phyloP scores from a whole-genome alignment of 306 rosid genomes.

The Albizia julibrissin region DNA sequence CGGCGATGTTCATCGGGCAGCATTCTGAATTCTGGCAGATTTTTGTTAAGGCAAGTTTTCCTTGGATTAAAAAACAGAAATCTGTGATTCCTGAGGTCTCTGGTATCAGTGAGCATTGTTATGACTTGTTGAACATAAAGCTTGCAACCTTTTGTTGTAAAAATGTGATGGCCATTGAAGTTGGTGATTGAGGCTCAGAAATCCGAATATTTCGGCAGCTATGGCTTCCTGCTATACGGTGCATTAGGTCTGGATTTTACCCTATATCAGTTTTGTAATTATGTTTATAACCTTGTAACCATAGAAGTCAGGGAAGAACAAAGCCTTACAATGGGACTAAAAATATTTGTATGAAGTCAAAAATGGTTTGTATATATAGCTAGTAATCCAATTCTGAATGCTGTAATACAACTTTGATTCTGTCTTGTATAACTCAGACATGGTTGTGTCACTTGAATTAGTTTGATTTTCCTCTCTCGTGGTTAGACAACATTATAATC shows the following conservation, averaged over 20 bases:
- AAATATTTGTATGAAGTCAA: slow-evolving; percentile 33
- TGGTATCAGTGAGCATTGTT: slow-evolving; percentile 3
- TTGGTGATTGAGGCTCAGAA: slow-evolving; percentile 17
- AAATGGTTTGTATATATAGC: slow-evolving; percentile 24
- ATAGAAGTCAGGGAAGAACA: neutral
- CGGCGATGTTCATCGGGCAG: slow-evolving; percentile 76
- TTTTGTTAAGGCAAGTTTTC: slow-evolving; percentile 77
- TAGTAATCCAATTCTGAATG: neutral
- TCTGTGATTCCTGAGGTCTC: neutral
- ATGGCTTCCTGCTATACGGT: slow-evolving; percentile 20
- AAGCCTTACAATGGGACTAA: neutral
- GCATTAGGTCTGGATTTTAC: slow-evolving; percentile 25
- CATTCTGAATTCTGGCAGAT: slow-evolving; percentile 77
- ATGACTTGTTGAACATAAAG: slow-evolving; percentile 30
- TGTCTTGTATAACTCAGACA: neutral
- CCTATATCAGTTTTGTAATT: neutral
- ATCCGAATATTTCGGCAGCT: slow-evolving; percentile 10
- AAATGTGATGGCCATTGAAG: neutral
- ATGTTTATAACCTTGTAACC: neutral
- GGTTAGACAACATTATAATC: neutral
- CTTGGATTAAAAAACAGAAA: neutral
- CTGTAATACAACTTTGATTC: slow-evolving; percentile 20
- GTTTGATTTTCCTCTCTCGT: neutral
- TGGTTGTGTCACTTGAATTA: neutral
- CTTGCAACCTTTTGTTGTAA: neutral